A percentile compares a stretch with the other conserved stretches of the same genome.
phyloP scores from a whole-genome alignment of 345 rosid species.

The Arabidopsis arenosa region DNA sequence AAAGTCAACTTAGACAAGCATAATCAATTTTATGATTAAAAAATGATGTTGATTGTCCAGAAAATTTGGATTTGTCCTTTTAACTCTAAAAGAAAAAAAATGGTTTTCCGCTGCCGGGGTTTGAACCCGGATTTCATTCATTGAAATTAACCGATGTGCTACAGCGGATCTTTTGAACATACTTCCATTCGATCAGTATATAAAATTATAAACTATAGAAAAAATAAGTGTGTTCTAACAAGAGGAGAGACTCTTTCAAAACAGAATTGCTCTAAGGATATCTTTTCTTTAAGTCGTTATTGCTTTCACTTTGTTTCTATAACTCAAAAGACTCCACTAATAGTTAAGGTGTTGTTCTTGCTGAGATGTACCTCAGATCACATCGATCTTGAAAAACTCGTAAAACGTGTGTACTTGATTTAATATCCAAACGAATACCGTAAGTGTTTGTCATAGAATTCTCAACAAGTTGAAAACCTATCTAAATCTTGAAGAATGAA shows the following conservation, averaged over 20 bases:
- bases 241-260: no score
- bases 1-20: background rate
- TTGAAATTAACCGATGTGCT: conserved; percentile 5
- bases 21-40: no score
- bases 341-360: background rate
- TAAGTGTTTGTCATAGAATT: no score
- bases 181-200: no score
- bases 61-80: background rate
- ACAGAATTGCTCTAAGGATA: no score
- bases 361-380: background rate
- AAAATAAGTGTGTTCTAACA: no score
- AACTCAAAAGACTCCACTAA: background rate
- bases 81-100: background rate
- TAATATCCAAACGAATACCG: no score
- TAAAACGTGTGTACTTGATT: no score
- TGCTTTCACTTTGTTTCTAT: background rate
- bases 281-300: no score
- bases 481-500: no score
- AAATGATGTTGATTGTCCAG: no score
- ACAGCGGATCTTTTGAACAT: background rate
- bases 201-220: no score
- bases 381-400: background rate
- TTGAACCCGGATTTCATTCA: background rate
- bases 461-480: background rate
- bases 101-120: background rate